Evolutionary conservation across 129 eudicot genomes (phyloP).

Genomic region (Gnaphalium uliginosum): DNA sequence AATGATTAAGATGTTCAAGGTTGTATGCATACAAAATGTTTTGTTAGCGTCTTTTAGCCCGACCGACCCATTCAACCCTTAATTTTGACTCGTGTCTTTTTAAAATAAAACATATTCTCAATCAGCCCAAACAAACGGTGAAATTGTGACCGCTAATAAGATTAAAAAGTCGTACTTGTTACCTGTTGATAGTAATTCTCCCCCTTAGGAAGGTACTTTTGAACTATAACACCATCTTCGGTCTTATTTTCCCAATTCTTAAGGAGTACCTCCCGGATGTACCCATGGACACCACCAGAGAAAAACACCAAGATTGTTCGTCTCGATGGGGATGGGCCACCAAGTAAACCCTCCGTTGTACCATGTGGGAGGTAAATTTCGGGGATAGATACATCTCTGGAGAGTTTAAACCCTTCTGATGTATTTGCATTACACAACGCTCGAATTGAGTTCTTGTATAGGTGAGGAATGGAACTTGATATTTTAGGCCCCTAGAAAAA

Average conservation of each 20-base stretch:
- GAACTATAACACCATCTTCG: constrained; percentile 55
- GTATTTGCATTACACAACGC: constrained; percentile 85
- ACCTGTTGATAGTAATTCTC: constrained; percentile 28
- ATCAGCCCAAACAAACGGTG: background rate
- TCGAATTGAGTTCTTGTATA: constrained; percentile 59
- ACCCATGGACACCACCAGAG: constrained; percentile 87
- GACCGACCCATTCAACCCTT: background rate
- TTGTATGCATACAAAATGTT: too few species aligned
- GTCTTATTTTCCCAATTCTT: constrained; percentile 75
- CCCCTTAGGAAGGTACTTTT: constrained; percentile 63
- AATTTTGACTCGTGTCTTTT: background rate
- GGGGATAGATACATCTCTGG: constrained; percentile 70
- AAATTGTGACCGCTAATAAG: background rate
- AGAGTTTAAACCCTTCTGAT: constrained; percentile 65
- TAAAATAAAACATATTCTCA: background rate
- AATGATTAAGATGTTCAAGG: too few species aligned
- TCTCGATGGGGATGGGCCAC: constrained; percentile 55
- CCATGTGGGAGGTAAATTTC: constrained; percentile 71
- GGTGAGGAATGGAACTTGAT: constrained; percentile 48
- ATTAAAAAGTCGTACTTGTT: background rate
- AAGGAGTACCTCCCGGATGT: constrained; percentile 63
- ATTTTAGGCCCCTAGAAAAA: constrained; percentile 63
- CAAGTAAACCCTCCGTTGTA: constrained; percentile 44
- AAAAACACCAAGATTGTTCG: constrained; percentile 67
- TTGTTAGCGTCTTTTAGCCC: too few species aligned